Conservation (phyloP, 176 grass and related monocot genomes). For the Eragrostis nindensis region DNA sequence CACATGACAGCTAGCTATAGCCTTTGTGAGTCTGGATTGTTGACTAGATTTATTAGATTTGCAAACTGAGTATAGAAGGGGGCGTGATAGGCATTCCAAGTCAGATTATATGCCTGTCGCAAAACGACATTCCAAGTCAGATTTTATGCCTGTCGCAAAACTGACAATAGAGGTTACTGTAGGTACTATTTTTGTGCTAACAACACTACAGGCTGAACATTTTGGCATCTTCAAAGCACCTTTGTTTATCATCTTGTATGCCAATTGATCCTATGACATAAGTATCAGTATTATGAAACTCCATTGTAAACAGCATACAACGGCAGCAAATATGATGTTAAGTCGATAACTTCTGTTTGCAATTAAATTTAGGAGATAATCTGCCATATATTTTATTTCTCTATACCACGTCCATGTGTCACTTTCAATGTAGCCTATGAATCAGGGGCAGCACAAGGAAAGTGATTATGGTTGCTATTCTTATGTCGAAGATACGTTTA, state of each 20-base stretch:
- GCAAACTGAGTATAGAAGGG: background rate
- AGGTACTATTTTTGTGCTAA: constrained; percentile 4
- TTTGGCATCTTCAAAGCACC: background rate
- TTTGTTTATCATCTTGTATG: constrained; percentile 22
- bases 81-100: background rate
- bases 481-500: background rate
- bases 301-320: constrained; percentile 4
- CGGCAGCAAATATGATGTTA: constrained; percentile 1
- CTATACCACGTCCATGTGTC: background rate
- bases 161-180: background rate
- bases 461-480: background rate
- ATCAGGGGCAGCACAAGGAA: background rate
- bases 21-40: no score
- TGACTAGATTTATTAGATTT: background rate
- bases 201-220: background rate
- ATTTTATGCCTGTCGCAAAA: constrained; percentile 19
- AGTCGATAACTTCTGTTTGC: background rate
- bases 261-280: background rate
- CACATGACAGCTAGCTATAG: no score
- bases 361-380: background rate
- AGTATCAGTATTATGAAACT: background rate
- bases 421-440: background rate
- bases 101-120: background rate
- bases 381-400: constrained; percentile 11
- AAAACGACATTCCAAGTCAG: constrained; percentile 4